These are phyloP conservation scores for Sambucus nigra DNA, from an alignment of 129 eudicot genomes.

Conservation along the genomic window DNA sequence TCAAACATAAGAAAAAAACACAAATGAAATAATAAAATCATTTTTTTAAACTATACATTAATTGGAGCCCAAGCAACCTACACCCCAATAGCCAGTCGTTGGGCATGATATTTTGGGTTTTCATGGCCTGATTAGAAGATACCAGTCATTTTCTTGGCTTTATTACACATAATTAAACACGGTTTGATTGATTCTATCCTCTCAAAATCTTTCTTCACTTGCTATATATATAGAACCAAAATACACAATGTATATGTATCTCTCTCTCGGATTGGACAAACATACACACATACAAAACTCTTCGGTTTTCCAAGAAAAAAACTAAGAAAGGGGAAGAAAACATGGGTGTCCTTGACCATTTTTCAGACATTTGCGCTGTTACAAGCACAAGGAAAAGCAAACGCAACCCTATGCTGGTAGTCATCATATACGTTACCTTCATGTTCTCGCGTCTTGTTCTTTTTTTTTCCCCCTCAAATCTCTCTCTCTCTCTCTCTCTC, in stretches of 20 bases:
- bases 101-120: background rate
- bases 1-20: background rate
- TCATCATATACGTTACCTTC: background rate
- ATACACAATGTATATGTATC: background rate
- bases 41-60: background rate
- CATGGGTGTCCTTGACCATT: conserved; percentile 19
- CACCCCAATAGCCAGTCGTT: background rate
- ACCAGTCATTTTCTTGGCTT: background rate
- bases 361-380: conserved; percentile 7
- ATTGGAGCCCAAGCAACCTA: conserved; percentile 6
- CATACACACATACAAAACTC: background rate
- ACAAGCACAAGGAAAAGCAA: conserved; percentile 21
- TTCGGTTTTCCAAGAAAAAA: background rate
- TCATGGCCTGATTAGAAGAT: background rate
- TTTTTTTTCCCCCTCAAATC: background rate
- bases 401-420: conserved; percentile 21
- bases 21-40: background rate
- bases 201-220: background rate
- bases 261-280: background rate
- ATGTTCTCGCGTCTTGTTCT: background rate
- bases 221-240: background rate
- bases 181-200: background rate
- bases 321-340: too few species aligned
- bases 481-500: background rate
- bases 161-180: background rate